Percentiles rank a stretch among this genome's conserved stretches.
Evolutionary conservation across 192 early-diverging fungal genomes (phyloP).

Genomic region (Powellomyces hirtus): DNA sequence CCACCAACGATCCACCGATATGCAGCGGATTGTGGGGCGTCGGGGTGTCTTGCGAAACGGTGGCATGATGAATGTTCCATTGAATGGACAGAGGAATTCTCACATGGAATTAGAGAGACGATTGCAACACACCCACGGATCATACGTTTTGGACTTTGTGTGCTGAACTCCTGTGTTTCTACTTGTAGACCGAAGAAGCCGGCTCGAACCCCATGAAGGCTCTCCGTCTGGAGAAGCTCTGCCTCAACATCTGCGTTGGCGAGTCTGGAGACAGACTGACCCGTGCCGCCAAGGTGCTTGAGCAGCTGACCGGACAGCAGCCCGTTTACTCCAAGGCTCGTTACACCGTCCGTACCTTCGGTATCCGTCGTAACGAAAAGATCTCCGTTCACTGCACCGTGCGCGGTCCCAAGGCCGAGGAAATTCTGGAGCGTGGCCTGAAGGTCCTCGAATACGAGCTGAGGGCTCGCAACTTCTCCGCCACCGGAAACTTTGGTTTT

Average conservation of each 20-base stretch:
- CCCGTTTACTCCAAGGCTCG: slow-evolving; percentile 99
- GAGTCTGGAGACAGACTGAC: slow-evolving; percentile 97
- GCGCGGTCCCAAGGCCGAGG: slow-evolving; percentile 90
- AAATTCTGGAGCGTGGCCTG: slow-evolving; percentile 99
- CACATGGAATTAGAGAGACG: not conserved
- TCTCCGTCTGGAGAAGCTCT: slow-evolving; percentile 99
- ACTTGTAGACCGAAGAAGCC: slow-evolving; percentile 56
- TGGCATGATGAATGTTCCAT: not conserved
- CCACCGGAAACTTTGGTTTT: slow-evolving; percentile 99
- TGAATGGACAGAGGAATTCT: not conserved
- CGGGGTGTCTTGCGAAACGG: not conserved
- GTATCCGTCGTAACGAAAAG: slow-evolving; percentile 99
- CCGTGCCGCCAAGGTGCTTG: slow-evolving; percentile 99
- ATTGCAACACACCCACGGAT: not conserved
- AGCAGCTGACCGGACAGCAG: slow-evolving; percentile 98
- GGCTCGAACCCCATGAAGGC: slow-evolving; percentile 93
- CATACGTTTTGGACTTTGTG: slow-evolving; percentile 4
- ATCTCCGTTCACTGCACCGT: slow-evolving; percentile 99
- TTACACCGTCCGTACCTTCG: slow-evolving; percentile 99
- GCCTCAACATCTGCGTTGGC: slow-evolving; percentile 99
- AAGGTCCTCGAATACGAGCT: slow-evolving; percentile 99
- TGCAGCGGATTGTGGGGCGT: not conserved
- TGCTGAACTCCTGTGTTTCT: not conserved
- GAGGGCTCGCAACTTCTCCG: slow-evolving; percentile 91
- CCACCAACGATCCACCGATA: not conserved